phyloP scores from a whole-genome alignment of 1,284 basidiomycete species.

The Taiwanofungus camphoratus region DNA sequence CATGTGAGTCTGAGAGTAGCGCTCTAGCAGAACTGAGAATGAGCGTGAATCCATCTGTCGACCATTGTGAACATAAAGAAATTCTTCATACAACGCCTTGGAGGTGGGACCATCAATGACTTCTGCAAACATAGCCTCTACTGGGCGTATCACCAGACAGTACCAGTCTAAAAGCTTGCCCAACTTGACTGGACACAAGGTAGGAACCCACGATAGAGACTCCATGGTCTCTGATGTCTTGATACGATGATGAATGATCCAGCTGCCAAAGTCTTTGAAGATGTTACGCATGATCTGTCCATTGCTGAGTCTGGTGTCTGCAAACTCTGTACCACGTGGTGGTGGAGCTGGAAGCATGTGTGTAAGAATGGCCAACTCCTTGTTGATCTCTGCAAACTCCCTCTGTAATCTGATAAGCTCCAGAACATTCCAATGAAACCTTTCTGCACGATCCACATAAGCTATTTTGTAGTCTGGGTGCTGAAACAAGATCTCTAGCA shows the following conservation, averaged over 20 bases:
- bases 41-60: background rate
- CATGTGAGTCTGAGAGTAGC: background rate
- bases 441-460: background rate
- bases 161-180: background rate
- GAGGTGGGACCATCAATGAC: background rate
- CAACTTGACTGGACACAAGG: background rate
- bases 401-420: background rate
- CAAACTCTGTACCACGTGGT: conserved; percentile 5
- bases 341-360: conserved; percentile 1
- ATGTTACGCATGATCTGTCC: conserved; percentile 1
- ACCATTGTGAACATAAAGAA: background rate
- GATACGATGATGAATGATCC: conserved; percentile 4
- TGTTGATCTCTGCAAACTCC: background rate
- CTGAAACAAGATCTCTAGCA: background rate
- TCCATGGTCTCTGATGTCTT: conserved; percentile 1
- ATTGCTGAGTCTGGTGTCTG: conserved; percentile 2
- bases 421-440: background rate
- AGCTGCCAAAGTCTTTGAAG: conserved; percentile 1
- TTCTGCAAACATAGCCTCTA: conserved; percentile 1
- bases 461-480: background rate
- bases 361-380: conserved; percentile 1
- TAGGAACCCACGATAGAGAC: conserved; percentile 3
- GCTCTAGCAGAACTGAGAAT: conserved; percentile 1
- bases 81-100: background rate
- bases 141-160: background rate